Evolutionary conservation across 441 rosid species (phyloP).

Genomic region (Euphorbia corollata): DNA sequence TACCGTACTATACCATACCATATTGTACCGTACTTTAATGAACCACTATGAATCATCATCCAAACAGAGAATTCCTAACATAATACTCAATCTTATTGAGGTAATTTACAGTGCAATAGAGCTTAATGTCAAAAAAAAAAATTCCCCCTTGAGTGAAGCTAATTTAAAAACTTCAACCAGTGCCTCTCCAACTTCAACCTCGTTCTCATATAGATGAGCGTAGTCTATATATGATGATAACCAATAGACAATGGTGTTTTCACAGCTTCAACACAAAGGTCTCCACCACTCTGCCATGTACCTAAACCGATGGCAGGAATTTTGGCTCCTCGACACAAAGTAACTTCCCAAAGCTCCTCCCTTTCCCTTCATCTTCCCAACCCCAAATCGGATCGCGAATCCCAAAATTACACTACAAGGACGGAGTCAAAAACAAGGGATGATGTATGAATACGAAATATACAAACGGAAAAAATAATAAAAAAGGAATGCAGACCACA

Average conservation of each 20-base stretch:
- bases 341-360: conserved; percentile 27
- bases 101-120: conserved; percentile 55
- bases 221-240: conserved; percentile 54
- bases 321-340: conserved; percentile 50
- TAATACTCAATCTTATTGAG: conserved; percentile 53
- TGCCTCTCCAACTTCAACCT: conserved; percentile 53
- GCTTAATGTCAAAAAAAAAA: conserved; percentile 49
- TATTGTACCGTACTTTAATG: no score
- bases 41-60: no score
- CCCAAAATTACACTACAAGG: no score
- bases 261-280: conserved; percentile 47
- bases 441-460: background rate
- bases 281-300: conserved; percentile 61
- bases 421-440: no score
- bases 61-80: conserved; percentile 39
- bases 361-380: conserved; percentile 37
- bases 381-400: background rate
- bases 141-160: conserved; percentile 40
- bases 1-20: no score
- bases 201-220: conserved; percentile 59
- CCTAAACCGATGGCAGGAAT: conserved; percentile 58
- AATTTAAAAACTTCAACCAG: conserved; percentile 36
- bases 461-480: background rate
- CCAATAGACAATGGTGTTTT: conserved; percentile 48
- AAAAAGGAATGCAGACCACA: background rate